Evolutionary conservation across 1,284 basidiomycete genomes (phyloP), one percentile per base, ranked within the genome.

Genomic region (Trichosporon ovoides): DNA sequence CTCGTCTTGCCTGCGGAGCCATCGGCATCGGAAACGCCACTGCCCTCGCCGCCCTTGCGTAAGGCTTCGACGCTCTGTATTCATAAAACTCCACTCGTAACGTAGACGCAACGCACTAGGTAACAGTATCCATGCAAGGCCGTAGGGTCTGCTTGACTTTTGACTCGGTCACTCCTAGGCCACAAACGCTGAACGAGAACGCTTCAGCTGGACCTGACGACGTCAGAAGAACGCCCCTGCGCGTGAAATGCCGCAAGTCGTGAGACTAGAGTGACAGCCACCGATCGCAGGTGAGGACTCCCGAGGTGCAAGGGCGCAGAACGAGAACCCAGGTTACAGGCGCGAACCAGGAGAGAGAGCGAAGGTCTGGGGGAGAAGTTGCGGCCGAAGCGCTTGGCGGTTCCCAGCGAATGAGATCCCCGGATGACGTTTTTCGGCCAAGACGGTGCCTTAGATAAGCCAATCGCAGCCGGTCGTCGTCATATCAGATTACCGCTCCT

Each of bases 1-100:
- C 43, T 20, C 61, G 61, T 33, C 53, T 56, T 1, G 58, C 43
- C 16, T 63, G 61, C 31, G 61, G 61, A 16, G 52, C 53, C 53
- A 55, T 62, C 16, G 43, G 14, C 43, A 31, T 48, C n/a, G 43
- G 43, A 10, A 48, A 48, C 43, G 43, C 43, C 22, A 48, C 43
- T 7, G 43, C 43, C 11, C 43, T 48, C 14, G 24, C 24, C 13
- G 43, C 43, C 24, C 5, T 28, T 9, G 28, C n/a, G 22, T 48
- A 28, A 31, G 22, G n/a, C n/a, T n/a, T n/a, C n/a, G n/a, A n/a
- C 12, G 20, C 20, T 14, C 14, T 24, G 19, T 20, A 22, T 24
- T 18, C 40, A 7, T 13, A 11, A 22, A 20, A 19, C 13, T 31
- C 43, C 5, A 31, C 4, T 9, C 28, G 43, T 48, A 48, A 31